Percentiles rank a stretch among this genome's conserved stretches.
Evolutionary conservation across 805 yeast species (phyloP).

Genomic region (Kuraishia capsulata): DNA sequence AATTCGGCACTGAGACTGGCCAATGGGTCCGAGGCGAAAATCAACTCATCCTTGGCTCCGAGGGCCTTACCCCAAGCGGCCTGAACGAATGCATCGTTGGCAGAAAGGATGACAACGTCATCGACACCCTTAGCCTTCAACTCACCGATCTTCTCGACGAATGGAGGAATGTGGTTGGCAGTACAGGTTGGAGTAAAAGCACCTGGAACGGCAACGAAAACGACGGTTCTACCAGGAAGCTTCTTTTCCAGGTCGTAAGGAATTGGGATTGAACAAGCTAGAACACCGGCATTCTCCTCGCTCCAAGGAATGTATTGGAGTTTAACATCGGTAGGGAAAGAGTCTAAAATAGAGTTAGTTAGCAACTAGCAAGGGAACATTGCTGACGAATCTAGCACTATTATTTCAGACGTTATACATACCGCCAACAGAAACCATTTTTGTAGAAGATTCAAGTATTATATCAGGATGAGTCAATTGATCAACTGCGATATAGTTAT

Average conservation of each 20-base stretch:
- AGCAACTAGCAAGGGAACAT: too few species aligned
- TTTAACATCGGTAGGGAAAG: conserved; percentile 19
- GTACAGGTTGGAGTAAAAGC: conserved; percentile 44
- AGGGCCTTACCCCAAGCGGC: conserved; percentile 44
- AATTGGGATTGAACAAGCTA: conserved; percentile 30
- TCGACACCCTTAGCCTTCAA: conserved; percentile 31
- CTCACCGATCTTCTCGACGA: conserved; percentile 20
- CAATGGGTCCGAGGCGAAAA: conserved; percentile 61
- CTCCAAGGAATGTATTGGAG: conserved; percentile 33
- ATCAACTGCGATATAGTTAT: background rate
- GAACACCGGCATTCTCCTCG: conserved; percentile 23
- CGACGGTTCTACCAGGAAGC: conserved; percentile 28
- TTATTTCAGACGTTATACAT: background rate
- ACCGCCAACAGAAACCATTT: conserved; percentile 1
- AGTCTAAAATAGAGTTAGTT: background rate
- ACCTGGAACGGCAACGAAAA: conserved; percentile 39
- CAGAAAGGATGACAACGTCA: conserved; percentile 29
- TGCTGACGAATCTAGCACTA: too few species aligned
- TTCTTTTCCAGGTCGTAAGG: conserved; percentile 24
- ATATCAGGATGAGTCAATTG: background rate
- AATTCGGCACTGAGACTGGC: conserved; percentile 48
- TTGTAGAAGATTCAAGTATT: background rate
- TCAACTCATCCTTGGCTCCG: conserved; percentile 29
- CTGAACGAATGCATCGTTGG: conserved; percentile 44
- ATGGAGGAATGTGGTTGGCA: conserved; percentile 32